phyloP scores from a whole-genome alignment of 345 rosid species.

The Linum trigynum region DNA sequence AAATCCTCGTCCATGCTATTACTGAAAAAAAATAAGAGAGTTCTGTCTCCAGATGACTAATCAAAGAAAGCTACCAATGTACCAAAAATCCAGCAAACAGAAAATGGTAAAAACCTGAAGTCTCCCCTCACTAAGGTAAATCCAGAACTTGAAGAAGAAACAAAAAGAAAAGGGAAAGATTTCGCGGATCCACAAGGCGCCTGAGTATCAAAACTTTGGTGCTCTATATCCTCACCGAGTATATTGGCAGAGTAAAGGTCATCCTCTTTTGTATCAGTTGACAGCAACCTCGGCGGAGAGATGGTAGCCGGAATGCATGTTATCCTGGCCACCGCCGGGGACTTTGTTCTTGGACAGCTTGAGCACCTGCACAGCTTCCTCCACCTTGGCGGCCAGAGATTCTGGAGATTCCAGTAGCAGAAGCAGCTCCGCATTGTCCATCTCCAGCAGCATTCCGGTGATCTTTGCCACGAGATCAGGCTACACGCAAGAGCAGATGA shows the following conservation, averaged over 20 bases:
- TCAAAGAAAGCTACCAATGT: background rate
- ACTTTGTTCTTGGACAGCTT: background rate
- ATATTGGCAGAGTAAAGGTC: no score
- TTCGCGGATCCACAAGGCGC: background rate
- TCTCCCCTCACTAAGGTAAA: background rate
- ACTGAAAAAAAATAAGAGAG: background rate
- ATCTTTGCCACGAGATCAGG: constrained; percentile 13
- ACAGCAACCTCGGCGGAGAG: constrained; percentile 5
- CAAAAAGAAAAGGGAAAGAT: background rate
- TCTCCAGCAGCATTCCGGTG: constrained; percentile 16
- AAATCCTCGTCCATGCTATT: background rate
- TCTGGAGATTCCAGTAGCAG: constrained; percentile 11
- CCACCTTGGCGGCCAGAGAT: constrained; percentile 15
- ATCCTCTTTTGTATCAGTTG: background rate
- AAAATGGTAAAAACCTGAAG: background rate
- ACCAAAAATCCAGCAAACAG: background rate
- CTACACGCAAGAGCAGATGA: constrained; percentile 2
- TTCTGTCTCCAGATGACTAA: background rate
- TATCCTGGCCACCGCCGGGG: background rate
- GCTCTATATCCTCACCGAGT: background rate
- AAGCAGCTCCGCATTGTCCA: constrained; percentile 13
- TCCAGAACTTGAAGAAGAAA: background rate
- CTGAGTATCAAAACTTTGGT: background rate
- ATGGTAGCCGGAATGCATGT: background rate
- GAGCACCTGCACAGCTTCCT: constrained; percentile 15